Evolutionary conservation across 768 basidiomycete genomes (phyloP), one percentile per base, ranked within the genome.

Genomic region (Strobilomyces echinocephalus): DNA sequence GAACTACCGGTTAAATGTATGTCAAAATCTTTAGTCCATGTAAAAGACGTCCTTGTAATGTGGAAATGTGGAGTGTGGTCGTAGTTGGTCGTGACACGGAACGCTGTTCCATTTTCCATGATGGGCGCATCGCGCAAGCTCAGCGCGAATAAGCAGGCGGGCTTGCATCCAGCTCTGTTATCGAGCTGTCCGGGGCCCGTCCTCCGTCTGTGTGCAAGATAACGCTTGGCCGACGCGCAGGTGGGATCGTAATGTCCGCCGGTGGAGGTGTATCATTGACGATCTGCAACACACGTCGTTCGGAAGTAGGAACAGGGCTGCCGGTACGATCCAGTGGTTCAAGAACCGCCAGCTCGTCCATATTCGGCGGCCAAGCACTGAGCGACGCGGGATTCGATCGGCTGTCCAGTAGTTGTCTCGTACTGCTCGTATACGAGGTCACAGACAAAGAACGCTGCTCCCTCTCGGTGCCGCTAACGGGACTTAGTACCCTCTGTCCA

Each of bases 161-260:
- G 8, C 54, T 48, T 7, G 31, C 26, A 21, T 55, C 35, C 26
- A 28, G 7, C 20, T n/a, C 54, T 16, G 39, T 38, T 1, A 45
- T 31, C 14, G 49, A 21, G 14, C 21, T 36, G 33, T 50, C 54
- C 8, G 36, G 36, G 38, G 57, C 33, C 8, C 49, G 62, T 10
- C 69, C 67, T n/a, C 56, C 67, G 24, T 69, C 64, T 8, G 52
- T 67, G 45, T 70, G 69, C 6, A 70, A 10, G 11, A 68, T 54
- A 15, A 69, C 59, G 28, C 39, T 35, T 20, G 55, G 41, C 30
- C 54, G 31, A 12, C n/a, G 45, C 7, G 31, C 41, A 34, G 42
- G 26, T 4, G 49, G 41, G 5, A n/a, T 12, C 11, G 53, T 42
- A 8, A 48, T 53, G 30, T 59, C 57, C 8, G 57, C 56, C 24